Base-by-base conservation (phyloP, 1,139 yeast species). In the Arxiozyma slooffiae region DNA sequence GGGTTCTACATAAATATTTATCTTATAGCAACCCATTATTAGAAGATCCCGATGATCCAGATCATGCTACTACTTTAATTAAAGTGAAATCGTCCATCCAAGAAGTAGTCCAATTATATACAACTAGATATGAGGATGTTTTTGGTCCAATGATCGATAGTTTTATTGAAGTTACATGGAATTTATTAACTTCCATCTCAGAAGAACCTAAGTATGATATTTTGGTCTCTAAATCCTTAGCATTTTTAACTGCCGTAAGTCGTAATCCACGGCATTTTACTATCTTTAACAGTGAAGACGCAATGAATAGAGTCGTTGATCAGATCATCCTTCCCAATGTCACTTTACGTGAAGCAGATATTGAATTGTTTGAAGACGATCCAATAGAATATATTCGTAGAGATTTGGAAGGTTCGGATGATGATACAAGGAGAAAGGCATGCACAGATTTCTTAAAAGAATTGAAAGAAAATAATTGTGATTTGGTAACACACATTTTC, bases 281-380 rank as follows among this genome's bases (percentile, higher is more conserved):
- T 51, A 73, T 84, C 49, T 88, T 90, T 67, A 78, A 79, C 60
- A 79, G 73, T 52, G 90, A 84, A 54, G 72, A 72, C 20, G 82
- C 90, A 5, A 73, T 90, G 61, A 80, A 80, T 58, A 89, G 85
- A 63, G 79, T 94, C 49, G 80, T 90, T 14, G 87, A 85, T 60
- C 84, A 84, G 59, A 85, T 92, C 56, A 81, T 94, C 49, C 74
- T 94, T 54, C 98, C 98, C 41, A 94, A 92, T 64, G 81, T 90
- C 61, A 78, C 82, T 21, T 76, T 92, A 60, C 83, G 92, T 63
- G 90, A 85, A 52, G 76, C 84, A 6, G 99, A 94, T 64, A 89
- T 88, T 61, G 98, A 94, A 66, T 68, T 82, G 57, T 92, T 94
- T 68, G 98, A 92, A 69, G 98, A 94, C 68, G 98, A 94, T 63